Percentiles rank a stretch among this genome's conserved stretches.
phyloP scores from a whole-genome alignment of 306 rosid genomes.

The Rosa multiflora region DNA sequence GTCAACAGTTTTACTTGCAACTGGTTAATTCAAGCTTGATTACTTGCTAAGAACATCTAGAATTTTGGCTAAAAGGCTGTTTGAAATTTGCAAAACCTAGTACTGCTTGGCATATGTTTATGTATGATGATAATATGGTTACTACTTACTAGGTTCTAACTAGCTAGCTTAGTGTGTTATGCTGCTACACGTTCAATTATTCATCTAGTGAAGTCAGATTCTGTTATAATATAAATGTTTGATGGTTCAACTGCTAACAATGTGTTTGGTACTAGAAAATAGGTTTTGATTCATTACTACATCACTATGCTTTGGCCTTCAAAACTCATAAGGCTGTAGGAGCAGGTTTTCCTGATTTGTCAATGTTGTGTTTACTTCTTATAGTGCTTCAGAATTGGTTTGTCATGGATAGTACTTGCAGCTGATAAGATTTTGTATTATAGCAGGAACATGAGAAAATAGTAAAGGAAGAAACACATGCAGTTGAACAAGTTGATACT shows the following conservation, averaged over 20 bases:
- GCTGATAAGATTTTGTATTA: conserved; percentile 7
- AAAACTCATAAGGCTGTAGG: neutral
- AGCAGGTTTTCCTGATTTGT: neutral
- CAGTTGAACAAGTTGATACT: neutral
- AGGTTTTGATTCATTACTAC: neutral
- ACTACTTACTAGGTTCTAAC: neutral
- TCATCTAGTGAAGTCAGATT: neutral
- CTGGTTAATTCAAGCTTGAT: neutral
- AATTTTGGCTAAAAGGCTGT: neutral
- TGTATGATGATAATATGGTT: neutral
- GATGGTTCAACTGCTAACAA: neutral
- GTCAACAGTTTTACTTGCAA: neutral
- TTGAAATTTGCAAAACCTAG: neutral
- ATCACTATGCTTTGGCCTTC: neutral
- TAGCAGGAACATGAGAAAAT: conserved; percentile 12
- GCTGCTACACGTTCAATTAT: neutral
- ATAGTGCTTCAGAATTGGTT: neutral
- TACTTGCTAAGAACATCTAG: neutral
- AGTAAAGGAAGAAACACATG: neutral
- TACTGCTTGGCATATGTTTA: neutral
- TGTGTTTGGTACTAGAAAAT: neutral
- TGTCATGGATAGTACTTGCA: neutral
- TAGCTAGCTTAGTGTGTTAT: neutral
- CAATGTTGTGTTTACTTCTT: neutral
- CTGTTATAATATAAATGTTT: neutral